Percentiles rank a stretch among this genome's conserved stretches.
Evolutionary conservation across 345 rosid genomes (phyloP).

Genomic region (Brassica incana): DNA sequence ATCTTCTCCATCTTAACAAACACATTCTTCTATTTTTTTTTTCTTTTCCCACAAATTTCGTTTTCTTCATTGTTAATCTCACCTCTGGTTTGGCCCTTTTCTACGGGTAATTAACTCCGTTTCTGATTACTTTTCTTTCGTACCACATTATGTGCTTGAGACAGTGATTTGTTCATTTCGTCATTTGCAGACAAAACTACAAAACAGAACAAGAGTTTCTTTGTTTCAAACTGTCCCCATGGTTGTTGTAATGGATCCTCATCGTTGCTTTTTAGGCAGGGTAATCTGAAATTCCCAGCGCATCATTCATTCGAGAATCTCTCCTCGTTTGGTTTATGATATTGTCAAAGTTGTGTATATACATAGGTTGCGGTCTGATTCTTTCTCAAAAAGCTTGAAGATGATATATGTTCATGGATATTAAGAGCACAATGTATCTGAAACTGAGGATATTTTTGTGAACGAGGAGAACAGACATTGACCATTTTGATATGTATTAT

Average conservation of each 20-base stretch:
- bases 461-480: background rate
- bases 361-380: background rate
- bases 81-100: slow-evolving; percentile 1
- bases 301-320: background rate
- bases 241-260: background rate
- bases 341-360: background rate
- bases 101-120: background rate
- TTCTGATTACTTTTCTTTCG: background rate
- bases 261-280: background rate
- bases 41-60: background rate
- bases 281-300: background rate
- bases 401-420: background rate
- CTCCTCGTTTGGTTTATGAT: background rate
- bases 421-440: background rate
- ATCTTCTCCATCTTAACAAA: background rate
- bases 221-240: background rate
- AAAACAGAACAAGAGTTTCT: background rate
- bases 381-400: slow-evolving; percentile 5
- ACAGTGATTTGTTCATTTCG: background rate
- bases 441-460: background rate
- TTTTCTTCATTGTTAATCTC: background rate
- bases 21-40: background rate
- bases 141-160: background rate
- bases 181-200: background rate
- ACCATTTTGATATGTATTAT: background rate